These are phyloP conservation scores for Cutaneotrichosporon cutaneum DNA, from an alignment of 1,284 basidiomycete species.

Conservation along the genomic window DNA sequence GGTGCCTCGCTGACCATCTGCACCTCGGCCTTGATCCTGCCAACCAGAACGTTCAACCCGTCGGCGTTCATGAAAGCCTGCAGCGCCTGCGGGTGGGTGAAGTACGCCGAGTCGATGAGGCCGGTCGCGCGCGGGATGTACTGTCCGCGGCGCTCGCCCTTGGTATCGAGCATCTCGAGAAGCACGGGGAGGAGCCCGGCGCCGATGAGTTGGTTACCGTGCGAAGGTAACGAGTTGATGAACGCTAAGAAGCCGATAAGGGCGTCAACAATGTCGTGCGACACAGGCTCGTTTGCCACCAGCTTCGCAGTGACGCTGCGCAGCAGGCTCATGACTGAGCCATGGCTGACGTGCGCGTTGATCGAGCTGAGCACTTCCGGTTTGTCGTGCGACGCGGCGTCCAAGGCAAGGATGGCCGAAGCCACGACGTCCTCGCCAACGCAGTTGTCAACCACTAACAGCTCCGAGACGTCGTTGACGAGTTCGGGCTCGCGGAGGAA, in stretches of 20 bases:
- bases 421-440: constrained; percentile 66
- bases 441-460: constrained; percentile 69
- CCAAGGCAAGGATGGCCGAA: constrained; percentile 81
- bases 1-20: constrained; percentile 11
- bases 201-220: constrained; percentile 91
- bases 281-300: constrained; percentile 59
- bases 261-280: constrained; percentile 80
- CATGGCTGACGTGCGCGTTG: constrained; percentile 95
- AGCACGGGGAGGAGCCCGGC: constrained; percentile 91
- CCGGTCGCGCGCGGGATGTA: constrained; percentile 66
- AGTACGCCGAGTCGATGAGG: constrained; percentile 87
- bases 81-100: constrained; percentile 72
- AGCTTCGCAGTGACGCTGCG: constrained; percentile 75
- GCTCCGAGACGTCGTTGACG: constrained; percentile 80
- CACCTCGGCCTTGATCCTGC: constrained; percentile 67
- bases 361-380: constrained; percentile 84
- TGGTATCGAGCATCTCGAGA: constrained; percentile 78
- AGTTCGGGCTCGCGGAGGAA: constrained; percentile 92
- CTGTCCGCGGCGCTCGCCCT: constrained; percentile 32
- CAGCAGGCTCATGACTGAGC: constrained; percentile 83
- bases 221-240: constrained; percentile 77
- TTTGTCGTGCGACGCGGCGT: constrained; percentile 83
- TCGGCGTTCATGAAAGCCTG: constrained; percentile 79
- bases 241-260: constrained; percentile 83
- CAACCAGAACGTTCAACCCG: constrained; percentile 82